Conservation (phyloP, 768 basidiomycete genomes). For the Tulasnella sp. region DNA sequence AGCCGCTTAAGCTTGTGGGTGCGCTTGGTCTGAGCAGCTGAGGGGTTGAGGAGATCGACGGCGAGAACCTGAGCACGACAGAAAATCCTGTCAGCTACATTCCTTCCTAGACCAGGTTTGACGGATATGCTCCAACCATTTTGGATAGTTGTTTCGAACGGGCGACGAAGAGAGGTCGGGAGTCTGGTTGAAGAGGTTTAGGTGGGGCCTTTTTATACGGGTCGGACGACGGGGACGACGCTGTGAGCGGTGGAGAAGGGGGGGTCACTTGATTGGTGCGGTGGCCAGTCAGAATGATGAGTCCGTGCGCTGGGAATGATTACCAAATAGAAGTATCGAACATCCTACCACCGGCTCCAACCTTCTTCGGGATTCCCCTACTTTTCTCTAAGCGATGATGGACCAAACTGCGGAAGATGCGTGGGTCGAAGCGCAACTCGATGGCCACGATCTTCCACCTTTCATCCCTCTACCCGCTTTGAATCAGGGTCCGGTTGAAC, state of each 20-base stretch:
- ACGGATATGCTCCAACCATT: not conserved
- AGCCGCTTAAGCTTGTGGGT: constrained; percentile 99
- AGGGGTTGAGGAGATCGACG: constrained; percentile 96
- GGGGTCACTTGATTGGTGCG: constrained; percentile 19
- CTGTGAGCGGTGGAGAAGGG: constrained; percentile 3
- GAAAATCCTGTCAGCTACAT: constrained; percentile 9
- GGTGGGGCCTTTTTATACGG: not conserved
- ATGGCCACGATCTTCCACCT: not conserved
- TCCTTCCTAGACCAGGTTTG: not conserved
- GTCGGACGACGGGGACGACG: constrained; percentile 19
- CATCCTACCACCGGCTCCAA: not conserved
- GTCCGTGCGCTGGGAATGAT: constrained; percentile 17
- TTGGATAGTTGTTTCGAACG: not conserved
- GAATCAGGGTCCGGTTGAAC: not conserved
- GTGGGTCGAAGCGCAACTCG: not conserved
- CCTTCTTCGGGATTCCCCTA: not conserved
- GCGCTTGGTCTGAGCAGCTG: constrained; percentile 78
- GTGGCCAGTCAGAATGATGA: constrained; percentile 16
- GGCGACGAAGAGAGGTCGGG: not conserved
- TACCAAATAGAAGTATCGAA: not conserved
- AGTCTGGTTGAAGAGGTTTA: not conserved
- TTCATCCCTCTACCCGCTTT: not conserved
- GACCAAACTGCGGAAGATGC: not conserved
- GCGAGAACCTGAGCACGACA: constrained; percentile 74
- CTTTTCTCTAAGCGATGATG: not conserved